Evolutionary conservation across 805 yeast genomes (phyloP), one percentile per base, ranked within the genome.

Genomic region (Crinitomyces ghanaensis): DNA sequence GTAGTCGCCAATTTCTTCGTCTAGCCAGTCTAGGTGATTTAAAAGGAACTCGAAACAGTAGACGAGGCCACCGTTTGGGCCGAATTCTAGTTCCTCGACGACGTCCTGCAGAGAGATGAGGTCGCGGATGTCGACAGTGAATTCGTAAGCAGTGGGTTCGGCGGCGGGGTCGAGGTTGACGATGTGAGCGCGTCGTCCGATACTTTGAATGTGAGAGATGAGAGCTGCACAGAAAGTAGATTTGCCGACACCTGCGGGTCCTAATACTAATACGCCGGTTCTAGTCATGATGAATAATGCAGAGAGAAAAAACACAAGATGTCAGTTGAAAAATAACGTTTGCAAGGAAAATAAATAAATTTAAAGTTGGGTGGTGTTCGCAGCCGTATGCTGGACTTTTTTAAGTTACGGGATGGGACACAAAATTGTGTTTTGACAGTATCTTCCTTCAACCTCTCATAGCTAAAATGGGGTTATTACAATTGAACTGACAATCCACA

Each of bases 181-280:
- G 25, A 91, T 73, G 56, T 91, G 96, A 2, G 95, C 96, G 23
- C 93, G 65, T 41, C 98, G 74, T 1, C 97, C 97, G 22, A 81
- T 68, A 13, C 84, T 68, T 54, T 85, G 93, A 76, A 91, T 80
- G 55, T 88, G 80, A 1, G 88, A 60, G 28, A 91, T 78, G 40
- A 91, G 68, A 3, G 94, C 66, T 49, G 83, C 81, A 60, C 97
- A 88, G 51, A 88, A 91, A 0, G 98, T 84, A 30, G 91, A 74
- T 56, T 80, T 88, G 7, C 98, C 98, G 6, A 81, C 97, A 24
- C 98, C 98, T 1, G 98, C 98, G 13, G 98, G 98, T 1, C 98
- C 98, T 43, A 91, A 59, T 1, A 86, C 95, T 41, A 91, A 62
- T 8, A 84, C 88, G 37, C 97, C 98, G 2, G 85, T 95, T 60